Evolutionary conservation across 805 yeast genomes (phyloP).

Genomic region (Kluyveromyces aestuarii): DNA sequence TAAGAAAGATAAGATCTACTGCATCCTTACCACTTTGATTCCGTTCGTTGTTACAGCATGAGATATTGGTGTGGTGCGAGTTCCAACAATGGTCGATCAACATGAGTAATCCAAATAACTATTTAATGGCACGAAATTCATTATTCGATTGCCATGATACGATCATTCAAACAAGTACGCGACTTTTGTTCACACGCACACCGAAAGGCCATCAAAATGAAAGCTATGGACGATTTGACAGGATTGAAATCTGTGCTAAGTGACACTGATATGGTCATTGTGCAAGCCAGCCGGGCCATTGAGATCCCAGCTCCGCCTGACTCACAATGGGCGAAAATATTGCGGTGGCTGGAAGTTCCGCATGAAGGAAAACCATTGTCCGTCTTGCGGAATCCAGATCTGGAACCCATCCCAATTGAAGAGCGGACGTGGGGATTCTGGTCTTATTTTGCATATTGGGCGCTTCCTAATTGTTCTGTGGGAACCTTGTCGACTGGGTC

Average conservation of each 20-base stretch:
- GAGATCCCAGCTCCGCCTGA: conserved; percentile 5
- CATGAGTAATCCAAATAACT: no score
- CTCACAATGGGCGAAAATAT: conserved; percentile 3
- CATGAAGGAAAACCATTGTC: conserved; percentile 22
- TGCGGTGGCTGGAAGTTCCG: conserved; percentile 18
- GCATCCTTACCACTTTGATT: no score
- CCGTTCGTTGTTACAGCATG: no score
- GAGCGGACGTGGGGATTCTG: conserved; percentile 31
- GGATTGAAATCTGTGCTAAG: conserved; percentile 6
- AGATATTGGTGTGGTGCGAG: no score
- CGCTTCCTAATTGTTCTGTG: conserved; percentile 29
- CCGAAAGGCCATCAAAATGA: no score
- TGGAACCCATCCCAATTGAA: conserved; percentile 30
- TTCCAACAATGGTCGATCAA: no score
- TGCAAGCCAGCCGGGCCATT: conserved; percentile 4
- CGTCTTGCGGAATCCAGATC: conserved; percentile 27
- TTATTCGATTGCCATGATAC: no score
- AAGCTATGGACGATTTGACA: no score
- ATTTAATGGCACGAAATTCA: no score
- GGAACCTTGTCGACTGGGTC: conserved; percentile 31
- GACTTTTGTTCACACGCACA: no score
- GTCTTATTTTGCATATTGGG: conserved; percentile 31
- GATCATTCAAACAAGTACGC: no score
- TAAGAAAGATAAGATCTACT: no score
- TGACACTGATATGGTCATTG: conserved; percentile 6